Base-by-base conservation (phyloP, 2,329 filamentous ascomycete species). In the Botrytis porri region DNA sequence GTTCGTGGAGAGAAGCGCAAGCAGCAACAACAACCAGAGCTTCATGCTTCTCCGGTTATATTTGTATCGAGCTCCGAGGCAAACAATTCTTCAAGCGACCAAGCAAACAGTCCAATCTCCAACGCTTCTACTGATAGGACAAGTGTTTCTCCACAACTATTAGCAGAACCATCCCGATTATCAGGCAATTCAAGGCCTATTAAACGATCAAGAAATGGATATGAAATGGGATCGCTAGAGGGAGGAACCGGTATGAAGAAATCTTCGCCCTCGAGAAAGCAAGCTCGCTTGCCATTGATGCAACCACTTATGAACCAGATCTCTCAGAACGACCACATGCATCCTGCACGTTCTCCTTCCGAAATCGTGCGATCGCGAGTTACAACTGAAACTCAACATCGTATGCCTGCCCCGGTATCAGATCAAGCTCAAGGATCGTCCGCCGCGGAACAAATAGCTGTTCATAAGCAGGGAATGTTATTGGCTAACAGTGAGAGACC, bases 381-480 rank as follows among this genome's bases (percentile, higher is more conserved):
- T 35, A 29, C 57, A 60, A 32, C 18, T 60, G 57, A 10, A 6
- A 10, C 57, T 12, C 32, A 22, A 22, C 2, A 6, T 35, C 9
- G 20, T 35, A 35, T 35, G 57, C 57, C 57, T 59, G 9, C 29
- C 16, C 57, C 35, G 29, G 29, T 59, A 32, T 4, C 32, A 60
- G 8, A 9, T 35, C 32, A 22, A 60, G 29, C 32, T 60, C 14
- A 4, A 29, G 10, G 9, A 35, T 22, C 4, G 14, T 14, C 8
- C 54, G 4, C 1, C 6, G 54, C 3, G 0, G 29, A 20, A 20
- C 7, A 4, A 35, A 9, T 59, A 6, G 8, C 16, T 9, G 0
- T 4, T 32, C 3, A 9, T 22, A 22, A 9, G 29, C 54, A 35
- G n/a, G 16, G 14, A 59, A 20, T 32, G n/a, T 2, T 22, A 59